phyloP scores from a whole-genome alignment of 192 early-diverging fungal genomes.

The Mortierella hygrophila region DNA sequence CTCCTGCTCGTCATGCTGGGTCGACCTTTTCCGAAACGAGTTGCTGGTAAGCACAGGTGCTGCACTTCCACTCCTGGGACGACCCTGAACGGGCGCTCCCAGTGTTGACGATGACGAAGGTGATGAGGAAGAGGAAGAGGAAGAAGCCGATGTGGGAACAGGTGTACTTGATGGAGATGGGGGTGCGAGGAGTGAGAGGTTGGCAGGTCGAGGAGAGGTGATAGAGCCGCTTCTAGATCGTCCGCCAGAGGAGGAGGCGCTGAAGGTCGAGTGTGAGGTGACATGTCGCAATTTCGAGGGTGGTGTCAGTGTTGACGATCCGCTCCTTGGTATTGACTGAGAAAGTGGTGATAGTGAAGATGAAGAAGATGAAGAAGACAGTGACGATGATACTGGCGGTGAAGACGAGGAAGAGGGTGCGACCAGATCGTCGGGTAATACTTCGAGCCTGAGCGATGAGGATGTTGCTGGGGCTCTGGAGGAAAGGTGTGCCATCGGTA shows the following conservation, averaged over 20 bases:
- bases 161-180: conserved; percentile 23
- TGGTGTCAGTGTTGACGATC: conserved; percentile 23
- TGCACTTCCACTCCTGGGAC: conserved; percentile 48
- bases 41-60: conserved; percentile 23
- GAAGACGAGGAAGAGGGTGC: conserved; percentile 6
- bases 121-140: not conserved
- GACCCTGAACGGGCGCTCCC: not conserved
- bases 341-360: conserved; percentile 8
- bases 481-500: conserved; percentile 35
- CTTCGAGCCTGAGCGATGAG: conserved; percentile 38
- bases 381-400: not conserved
- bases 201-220: conserved; percentile 48
- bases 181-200: conserved; percentile 31
- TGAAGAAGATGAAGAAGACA: conserved; percentile 7
- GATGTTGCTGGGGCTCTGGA: conserved; percentile 20
- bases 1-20: conserved; percentile 10
- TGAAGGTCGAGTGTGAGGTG: conserved; percentile 41
- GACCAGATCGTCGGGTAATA: conserved; percentile 31
- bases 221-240: conserved; percentile 55
- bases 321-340: conserved; percentile 15
- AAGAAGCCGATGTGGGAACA: not conserved
- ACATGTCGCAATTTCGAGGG: conserved; percentile 50
- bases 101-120: conserved; percentile 13
- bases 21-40: conserved; percentile 1
- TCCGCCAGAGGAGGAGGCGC: conserved; percentile 22